Base-by-base conservation (phyloP, 2,329 filamentous ascomycete species). In the Aureobasidium musti region DNA sequence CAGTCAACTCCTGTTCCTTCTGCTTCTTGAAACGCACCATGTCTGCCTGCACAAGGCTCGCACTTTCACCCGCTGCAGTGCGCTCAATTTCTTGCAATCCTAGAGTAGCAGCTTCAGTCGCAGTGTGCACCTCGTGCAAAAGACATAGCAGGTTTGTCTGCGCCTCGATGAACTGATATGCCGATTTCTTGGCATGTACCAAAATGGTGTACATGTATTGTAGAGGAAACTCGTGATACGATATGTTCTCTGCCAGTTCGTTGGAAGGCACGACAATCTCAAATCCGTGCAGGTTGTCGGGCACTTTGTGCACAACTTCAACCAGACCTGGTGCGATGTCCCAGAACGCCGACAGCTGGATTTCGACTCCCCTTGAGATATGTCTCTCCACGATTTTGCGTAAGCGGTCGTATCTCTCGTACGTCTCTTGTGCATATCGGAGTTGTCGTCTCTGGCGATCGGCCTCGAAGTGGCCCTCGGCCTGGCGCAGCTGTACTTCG, bases 101-200 rank as follows among this genome's bases (percentile, higher is more conserved):
- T 63, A 86, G 86, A 70, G 87, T 87, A 8, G 91, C 89, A 54
- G 83, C 83, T 74, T 91, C 89, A 1, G 91, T 87, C 0, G 89
- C 89, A 64, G 91, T 91, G 74, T 92, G 91, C 63, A 97, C 92
- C 78, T 97, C 92, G 73, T 97, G 95, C 66, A 97, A 79, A 43
- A 98, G 82, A 74, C 94, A 98, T 28, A 97, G 83, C 39, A 97
- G 82, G 74, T 97, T 97, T 35, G 88, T 94, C 80, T 98, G 94
- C 7, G 88, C 90, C 80, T 98, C 95, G 73, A 98, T 97, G 78
- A 97, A 98, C 77, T 98, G 95, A 74, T 97, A 96, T 10, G 92
- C 94, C 72, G 90, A 93, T 80, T 95, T 96, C 76, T 96, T 91
- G 0, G 92, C 90, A 73, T 98, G 94, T 6, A 89, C 85, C 10